phyloP scores from a whole-genome alignment of 2,329 filamentous ascomycete genomes.

The Aureobasidium sp. region DNA sequence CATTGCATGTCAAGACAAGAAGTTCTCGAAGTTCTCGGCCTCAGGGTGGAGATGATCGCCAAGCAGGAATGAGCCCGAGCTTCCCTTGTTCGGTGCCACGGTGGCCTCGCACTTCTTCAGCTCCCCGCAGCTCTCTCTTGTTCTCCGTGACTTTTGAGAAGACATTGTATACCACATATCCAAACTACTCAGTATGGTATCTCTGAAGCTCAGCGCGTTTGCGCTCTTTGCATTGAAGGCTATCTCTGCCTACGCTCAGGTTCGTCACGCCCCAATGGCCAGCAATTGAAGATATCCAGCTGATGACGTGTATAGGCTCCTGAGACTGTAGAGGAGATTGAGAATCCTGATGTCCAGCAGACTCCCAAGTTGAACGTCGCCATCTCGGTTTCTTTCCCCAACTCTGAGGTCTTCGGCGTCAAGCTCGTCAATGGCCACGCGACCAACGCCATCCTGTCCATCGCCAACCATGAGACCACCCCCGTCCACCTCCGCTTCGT shows the following conservation, averaged over 20 bases:
- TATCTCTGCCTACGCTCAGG: slow-evolving; percentile 42
- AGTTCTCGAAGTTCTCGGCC: background rate
- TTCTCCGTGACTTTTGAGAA: background rate
- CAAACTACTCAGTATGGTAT: slow-evolving; percentile 52
- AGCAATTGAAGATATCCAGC: background rate
- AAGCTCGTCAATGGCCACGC: slow-evolving; percentile 90
- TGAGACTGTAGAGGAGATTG: slow-evolving; percentile 54
- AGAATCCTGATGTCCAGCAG: slow-evolving; percentile 25
- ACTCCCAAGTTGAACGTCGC: slow-evolving; percentile 50
- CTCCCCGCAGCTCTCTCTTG: background rate
- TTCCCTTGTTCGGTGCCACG: background rate
- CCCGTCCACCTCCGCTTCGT: slow-evolving; percentile 70
- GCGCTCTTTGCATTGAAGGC: slow-evolving; percentile 63
- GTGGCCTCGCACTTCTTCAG: background rate
- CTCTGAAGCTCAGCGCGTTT: slow-evolving; percentile 62
- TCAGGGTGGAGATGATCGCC: background rate
- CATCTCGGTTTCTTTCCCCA: slow-evolving; percentile 51
- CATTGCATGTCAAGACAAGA: background rate
- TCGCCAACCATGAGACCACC: slow-evolving; percentile 73
- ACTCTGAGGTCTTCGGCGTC: slow-evolving; percentile 78
- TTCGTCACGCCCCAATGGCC: background rate
- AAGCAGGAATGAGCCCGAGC: slow-evolving; percentile 2
- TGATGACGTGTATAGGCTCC: slow-evolving; percentile 3
- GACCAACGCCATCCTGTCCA: slow-evolving; percentile 71
- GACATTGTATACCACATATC: background rate